phyloP scores from a whole-genome alignment of 2,329 filamentous ascomycete species.

The Epichloe baconii region DNA sequence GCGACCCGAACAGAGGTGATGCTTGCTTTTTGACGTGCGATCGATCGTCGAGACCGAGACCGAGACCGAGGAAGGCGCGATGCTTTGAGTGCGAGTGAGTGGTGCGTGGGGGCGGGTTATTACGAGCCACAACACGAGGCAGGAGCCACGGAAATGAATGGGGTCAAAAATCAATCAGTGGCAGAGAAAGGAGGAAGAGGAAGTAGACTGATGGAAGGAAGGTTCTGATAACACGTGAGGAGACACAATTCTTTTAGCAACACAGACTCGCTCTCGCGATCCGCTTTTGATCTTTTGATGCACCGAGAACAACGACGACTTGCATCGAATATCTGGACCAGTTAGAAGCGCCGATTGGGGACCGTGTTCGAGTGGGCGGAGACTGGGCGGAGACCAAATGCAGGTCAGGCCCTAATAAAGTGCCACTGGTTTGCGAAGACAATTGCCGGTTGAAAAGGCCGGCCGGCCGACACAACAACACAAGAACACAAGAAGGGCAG shows the following conservation, averaged over 20 bases:
- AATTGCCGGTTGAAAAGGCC: neutral
- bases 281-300: slow-evolving; percentile 9
- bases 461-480: neutral
- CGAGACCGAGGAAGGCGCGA: neutral
- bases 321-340: slow-evolving; percentile 5
- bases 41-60: neutral
- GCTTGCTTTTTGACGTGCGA: neutral
- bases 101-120: neutral
- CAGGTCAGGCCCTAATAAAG: neutral
- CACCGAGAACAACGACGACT: slow-evolving; percentile 3
- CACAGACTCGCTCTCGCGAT: neutral
- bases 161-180: too few species aligned
- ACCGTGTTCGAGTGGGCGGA: slow-evolving; percentile 8
- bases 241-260: slow-evolving; percentile 1
- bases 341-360: slow-evolving; percentile 7
- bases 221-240: neutral
- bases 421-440: neutral
- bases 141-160: neutral
- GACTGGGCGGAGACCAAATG: too few species aligned
- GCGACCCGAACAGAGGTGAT: neutral
- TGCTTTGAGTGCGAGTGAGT: neutral
- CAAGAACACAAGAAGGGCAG: too few species aligned
- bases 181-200: too few species aligned
- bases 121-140: neutral
- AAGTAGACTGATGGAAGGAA: too few species aligned